Evolutionary conservation across 768 basidiomycete species (phyloP), one percentile per base, ranked within the genome.

Genomic region (Calvatia gigantea): DNA sequence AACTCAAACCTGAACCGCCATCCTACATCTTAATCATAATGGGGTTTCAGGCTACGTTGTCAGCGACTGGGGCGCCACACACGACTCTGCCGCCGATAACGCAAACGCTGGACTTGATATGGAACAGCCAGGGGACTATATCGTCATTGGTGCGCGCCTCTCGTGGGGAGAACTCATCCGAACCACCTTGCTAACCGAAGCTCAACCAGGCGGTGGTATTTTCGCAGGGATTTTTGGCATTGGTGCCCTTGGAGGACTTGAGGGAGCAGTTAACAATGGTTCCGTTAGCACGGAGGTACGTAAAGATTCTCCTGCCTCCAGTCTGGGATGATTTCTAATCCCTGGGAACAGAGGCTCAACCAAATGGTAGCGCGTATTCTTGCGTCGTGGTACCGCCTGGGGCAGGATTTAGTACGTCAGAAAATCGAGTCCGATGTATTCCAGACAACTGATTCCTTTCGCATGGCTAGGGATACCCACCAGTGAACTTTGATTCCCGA

Each of bases 1-100:
- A 37, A 4, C 38, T 42, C n/a, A 41, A 44, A 19, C 21, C 15
- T 19, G 2, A 12, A 23, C 27, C 25, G 9, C 4, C 35, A 9
- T 25, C 51, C 6, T 17, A 25, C 29, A 38, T 17, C 5, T 39
- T 12, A 42, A 19, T 48, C 11, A n/a, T n/a, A n/a, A n/a, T 4
- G 14, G 4, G 37, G 38, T 41, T 39, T 27, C 59, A 76, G 76
- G 75, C 1, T 79, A 68, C 54, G 71, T 78, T n/a, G 74, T 79
- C n/a, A 77, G 75, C 53, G 79, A 80, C 50, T 80, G 78, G 79
- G 78, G 78, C 11, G 79, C 76, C 2, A 80, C 79, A 4, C 73
- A 81, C 59, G 77, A 78, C 56, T 69, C 72, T 4, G 75, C 77
- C 3, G 59, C 62, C 15, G 75, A 73, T 49, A 79, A 79, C 62